These are phyloP conservation scores for Zoysia matrella DNA, from an alignment of 202 grass and related monocot species.

Conservation along the genomic window DNA sequence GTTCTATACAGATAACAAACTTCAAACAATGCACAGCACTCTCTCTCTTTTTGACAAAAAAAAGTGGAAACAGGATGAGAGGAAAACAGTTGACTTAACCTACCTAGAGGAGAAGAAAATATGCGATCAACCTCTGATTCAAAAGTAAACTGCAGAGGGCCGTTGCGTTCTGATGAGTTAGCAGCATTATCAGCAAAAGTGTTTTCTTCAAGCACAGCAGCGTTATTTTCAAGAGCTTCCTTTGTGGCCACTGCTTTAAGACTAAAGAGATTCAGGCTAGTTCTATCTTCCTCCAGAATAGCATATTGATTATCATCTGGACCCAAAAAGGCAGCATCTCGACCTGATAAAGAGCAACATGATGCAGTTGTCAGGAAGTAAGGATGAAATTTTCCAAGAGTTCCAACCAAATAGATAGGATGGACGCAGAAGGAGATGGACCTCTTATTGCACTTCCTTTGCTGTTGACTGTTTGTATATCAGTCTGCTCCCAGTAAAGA, in stretches of 20 bases:
- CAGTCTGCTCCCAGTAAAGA: slow-evolving; percentile 98
- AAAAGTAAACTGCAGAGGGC: slow-evolving; percentile 83
- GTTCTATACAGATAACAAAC: slow-evolving; percentile 28
- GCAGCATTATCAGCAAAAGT: slow-evolving; percentile 72
- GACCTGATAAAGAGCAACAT: slow-evolving; percentile 59
- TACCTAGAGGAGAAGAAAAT: slow-evolving; percentile 93
- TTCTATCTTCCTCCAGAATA: slow-evolving; percentile 95
- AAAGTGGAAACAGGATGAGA: slow-evolving; percentile 21
- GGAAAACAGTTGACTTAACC: slow-evolving; percentile 27
- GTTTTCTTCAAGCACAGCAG: slow-evolving; percentile 93
- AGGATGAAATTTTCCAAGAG: slow-evolving; percentile 31
- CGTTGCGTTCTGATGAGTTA: slow-evolving; percentile 66
- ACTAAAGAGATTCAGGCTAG: slow-evolving; percentile 74
- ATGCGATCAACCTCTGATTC: slow-evolving; percentile 87
- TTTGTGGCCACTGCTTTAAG: slow-evolving; percentile 72
- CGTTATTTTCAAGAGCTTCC: slow-evolving; percentile 88
- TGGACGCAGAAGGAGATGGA: slow-evolving; percentile 25
- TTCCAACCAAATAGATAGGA: slow-evolving; percentile 21
- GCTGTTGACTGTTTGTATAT: slow-evolving; percentile 86
- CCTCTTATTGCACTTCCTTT: slow-evolving; percentile 96
- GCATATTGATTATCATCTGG: slow-evolving; percentile 95
- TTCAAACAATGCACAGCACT: slow-evolving; percentile 6
- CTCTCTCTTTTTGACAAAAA: slow-evolving; percentile 33
- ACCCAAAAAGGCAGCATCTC: slow-evolving; percentile 91
- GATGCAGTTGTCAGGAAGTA: slow-evolving; percentile 42